Conservation (phyloP, 352 stramenopile genomes). For the Globisporangium paroecandrum region DNA sequence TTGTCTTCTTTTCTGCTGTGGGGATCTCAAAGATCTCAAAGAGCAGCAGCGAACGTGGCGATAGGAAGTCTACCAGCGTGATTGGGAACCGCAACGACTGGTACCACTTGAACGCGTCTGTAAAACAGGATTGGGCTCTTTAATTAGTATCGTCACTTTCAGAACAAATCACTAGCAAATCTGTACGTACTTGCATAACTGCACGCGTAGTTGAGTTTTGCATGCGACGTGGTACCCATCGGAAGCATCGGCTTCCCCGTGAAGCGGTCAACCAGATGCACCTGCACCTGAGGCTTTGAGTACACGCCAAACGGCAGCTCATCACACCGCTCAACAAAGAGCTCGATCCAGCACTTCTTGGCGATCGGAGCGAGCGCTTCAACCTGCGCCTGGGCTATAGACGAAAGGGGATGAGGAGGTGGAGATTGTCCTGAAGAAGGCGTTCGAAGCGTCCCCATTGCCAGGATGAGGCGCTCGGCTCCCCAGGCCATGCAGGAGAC, state of each 20-base stretch:
- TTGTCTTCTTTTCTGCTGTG: conserved; percentile 19
- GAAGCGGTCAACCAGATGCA: conserved; percentile 53
- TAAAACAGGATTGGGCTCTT: neutral
- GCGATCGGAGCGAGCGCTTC: conserved; percentile 9
- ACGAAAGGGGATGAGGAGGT: neutral
- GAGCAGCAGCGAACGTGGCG: conserved; percentile 40
- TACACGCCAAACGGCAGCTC: conserved; percentile 50
- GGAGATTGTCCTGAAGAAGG: neutral
- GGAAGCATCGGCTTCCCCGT: conserved; percentile 38
- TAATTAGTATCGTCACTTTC: neutral
- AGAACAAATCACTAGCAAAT: neutral
- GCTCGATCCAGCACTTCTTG: conserved; percentile 26
- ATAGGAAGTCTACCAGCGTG: conserved; percentile 33
- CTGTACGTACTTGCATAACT: conserved; percentile 14
- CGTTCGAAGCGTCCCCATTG: conserved; percentile 7
- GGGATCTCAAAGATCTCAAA: conserved; percentile 51
- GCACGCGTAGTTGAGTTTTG: conserved; percentile 10
- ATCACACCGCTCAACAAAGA: conserved; percentile 44
- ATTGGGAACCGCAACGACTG: conserved; percentile 31
- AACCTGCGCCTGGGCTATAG: neutral
- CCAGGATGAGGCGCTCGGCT: conserved; percentile 5
- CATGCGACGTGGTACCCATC: conserved; percentile 22
- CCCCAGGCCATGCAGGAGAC: conserved; percentile 13
- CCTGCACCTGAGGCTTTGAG: conserved; percentile 35
- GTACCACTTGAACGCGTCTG: conserved; percentile 58